Evolutionary conservation across 2,329 filamentous ascomycete genomes (phyloP).

Genomic region (Septoria linicola): DNA sequence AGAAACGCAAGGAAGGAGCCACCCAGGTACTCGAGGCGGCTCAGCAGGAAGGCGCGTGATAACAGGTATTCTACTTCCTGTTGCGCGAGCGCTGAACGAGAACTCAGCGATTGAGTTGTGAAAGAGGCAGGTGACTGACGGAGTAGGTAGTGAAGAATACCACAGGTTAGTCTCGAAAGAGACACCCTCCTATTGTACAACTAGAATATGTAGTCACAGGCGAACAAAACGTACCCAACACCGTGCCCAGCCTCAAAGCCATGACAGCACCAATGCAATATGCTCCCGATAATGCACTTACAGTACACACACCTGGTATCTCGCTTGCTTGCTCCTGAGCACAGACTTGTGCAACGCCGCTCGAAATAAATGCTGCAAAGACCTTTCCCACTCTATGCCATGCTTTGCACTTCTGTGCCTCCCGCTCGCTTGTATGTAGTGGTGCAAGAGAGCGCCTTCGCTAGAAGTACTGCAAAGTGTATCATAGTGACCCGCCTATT

Average conservation of each 20-base stretch:
- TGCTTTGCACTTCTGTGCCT: not conserved
- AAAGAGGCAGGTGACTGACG: too few relatives aligned
- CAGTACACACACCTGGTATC: not conserved
- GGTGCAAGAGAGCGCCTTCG: slow-evolving; percentile 10
- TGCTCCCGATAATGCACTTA: not conserved
- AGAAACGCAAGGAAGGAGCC: too few relatives aligned
- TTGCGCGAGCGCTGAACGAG: too few relatives aligned
- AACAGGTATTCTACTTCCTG: too few relatives aligned
- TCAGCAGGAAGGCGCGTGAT: too few relatives aligned
- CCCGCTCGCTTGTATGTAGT: too few relatives aligned
- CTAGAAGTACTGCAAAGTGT: slow-evolving; percentile 9
- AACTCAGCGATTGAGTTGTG: too few relatives aligned
- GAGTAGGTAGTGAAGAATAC: not conserved
- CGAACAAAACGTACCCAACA: not conserved
- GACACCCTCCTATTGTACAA: not conserved
- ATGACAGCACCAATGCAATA: too few relatives aligned
- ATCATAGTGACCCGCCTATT: not conserved
- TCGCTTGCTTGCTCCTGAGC: not conserved
- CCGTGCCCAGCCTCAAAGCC: not conserved
- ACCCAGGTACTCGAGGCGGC: too few relatives aligned
- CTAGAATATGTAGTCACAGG: not conserved
- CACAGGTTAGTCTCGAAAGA: not conserved
- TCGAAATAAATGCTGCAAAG: not conserved
- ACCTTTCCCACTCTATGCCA: not conserved
- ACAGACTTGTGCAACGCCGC: not conserved